A percentile compares a stretch with the other conserved stretches of the same genome.
Evolutionary conservation across 75 land plant genomes (phyloP).

Genomic region (Pinus albicaulis): DNA sequence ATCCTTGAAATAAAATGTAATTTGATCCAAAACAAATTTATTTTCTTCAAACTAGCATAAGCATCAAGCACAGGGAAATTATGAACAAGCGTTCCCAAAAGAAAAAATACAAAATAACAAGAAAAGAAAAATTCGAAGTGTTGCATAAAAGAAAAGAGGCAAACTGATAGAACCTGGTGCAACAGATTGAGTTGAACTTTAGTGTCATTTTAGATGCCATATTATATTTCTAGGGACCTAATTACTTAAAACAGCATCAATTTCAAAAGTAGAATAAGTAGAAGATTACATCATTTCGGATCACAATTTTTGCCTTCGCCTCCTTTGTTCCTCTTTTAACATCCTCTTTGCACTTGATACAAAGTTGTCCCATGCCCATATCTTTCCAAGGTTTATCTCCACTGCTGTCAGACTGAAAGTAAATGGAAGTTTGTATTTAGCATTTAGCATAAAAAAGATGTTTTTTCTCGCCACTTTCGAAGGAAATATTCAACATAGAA

Average conservation of each 20-base stretch:
- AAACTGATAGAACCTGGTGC: background rate
- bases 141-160: background rate
- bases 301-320: conserved; percentile 68
- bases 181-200: background rate
- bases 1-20: background rate
- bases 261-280: background rate
- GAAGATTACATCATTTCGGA: conserved; percentile 77
- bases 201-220: background rate
- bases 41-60: background rate
- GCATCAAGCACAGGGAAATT: background rate
- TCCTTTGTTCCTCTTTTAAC: conserved; percentile 59
- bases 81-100: background rate
- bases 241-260: too few relatives aligned
- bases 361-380: conserved; percentile 75
- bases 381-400: conserved; percentile 77
- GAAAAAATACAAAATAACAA: background rate
- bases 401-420: conserved; percentile 52
- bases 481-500: too few relatives aligned
- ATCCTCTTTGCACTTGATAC: conserved; percentile 66
- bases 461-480: background rate
- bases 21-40: background rate
- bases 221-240: background rate
- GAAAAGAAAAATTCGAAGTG: background rate
- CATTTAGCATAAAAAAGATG: background rate
- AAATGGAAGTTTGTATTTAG: background rate